Evolutionary conservation across 257 asterid species (phyloP).

Genomic region (Nicotiana attenuata): DNA sequence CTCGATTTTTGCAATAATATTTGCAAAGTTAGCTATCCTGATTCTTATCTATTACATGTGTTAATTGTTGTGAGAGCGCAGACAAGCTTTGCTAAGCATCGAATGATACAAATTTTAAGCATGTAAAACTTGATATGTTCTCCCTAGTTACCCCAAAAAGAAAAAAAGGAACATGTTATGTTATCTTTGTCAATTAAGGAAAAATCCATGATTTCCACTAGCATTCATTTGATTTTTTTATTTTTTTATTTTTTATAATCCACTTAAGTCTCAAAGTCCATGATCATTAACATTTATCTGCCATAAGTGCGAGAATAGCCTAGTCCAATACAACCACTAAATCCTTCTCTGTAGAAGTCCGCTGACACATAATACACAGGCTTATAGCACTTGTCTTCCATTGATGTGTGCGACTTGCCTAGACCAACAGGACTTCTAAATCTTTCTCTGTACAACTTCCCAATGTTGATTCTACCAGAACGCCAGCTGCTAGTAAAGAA

Average conservation of each 20-base stretch:
- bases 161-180: neutral
- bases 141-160: neutral
- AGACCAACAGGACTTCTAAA: neutral
- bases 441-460: neutral
- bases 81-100: neutral
- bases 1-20: slow-evolving; percentile 12
- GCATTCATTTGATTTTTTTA: neutral
- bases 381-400: neutral
- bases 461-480: neutral
- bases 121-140: neutral
- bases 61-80: neutral
- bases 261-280: neutral
- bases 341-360: neutral
- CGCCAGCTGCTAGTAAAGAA: neutral
- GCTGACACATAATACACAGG: neutral
- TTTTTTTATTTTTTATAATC: neutral
- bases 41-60: neutral
- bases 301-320: neutral
- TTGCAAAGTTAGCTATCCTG: neutral
- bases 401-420: neutral
- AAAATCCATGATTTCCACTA: neutral
- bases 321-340: neutral
- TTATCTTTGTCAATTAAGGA: neutral
- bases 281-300: neutral
- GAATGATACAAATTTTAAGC: neutral